Percentiles rank a stretch among this genome's conserved stretches.
Conservation (phyloP, 1,284 basidiomycete genomes). For the Puccinia hordei region DNA sequence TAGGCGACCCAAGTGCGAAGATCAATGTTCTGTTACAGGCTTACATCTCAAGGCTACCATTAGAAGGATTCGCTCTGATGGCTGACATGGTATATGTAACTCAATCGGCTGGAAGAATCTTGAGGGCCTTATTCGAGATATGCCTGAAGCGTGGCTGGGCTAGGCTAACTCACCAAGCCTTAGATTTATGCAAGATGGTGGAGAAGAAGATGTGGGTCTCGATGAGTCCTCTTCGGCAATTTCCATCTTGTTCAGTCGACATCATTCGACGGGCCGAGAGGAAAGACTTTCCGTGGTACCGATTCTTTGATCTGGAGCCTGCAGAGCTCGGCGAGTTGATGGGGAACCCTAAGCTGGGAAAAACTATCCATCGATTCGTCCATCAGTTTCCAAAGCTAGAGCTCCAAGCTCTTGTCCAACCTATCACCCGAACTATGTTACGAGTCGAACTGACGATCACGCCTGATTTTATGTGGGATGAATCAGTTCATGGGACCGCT, state of each 20-base stretch:
- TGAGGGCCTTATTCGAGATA: conserved; percentile 97
- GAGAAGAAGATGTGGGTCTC: conserved; percentile 78
- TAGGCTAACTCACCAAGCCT: conserved; percentile 80
- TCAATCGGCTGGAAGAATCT: conserved; percentile 68
- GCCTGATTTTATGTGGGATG: conserved; percentile 97
- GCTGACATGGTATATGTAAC: conserved; percentile 86
- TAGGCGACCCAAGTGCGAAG: conserved; percentile 94
- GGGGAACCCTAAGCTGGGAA: conserved; percentile 75
- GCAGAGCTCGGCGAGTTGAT: conserved; percentile 91
- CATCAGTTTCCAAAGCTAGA: conserved; percentile 95
- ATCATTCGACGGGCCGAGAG: conserved; percentile 90
- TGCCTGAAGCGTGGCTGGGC: conserved; percentile 99
- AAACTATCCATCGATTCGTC: conserved; percentile 88
- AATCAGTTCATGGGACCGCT: conserved; percentile 82
- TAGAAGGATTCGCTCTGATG: conserved; percentile 93
- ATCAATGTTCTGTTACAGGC: conserved; percentile 95
- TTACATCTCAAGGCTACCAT: conserved; percentile 89
- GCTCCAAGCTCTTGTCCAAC: conserved; percentile 89
- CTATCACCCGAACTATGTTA: conserved; percentile 83
- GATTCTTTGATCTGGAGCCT: conserved; percentile 81
- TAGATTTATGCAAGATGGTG: conserved; percentile 96
- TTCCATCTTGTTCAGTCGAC: conserved; percentile 76
- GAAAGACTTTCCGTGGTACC: conserved; percentile 98
- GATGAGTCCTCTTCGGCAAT: conserved; percentile 95
- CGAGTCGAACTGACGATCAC: conserved; percentile 86